These are phyloP conservation scores for Bruguiera parviflora DNA, from an alignment of 345 rosid species.

Conservation along the genomic window DNA sequence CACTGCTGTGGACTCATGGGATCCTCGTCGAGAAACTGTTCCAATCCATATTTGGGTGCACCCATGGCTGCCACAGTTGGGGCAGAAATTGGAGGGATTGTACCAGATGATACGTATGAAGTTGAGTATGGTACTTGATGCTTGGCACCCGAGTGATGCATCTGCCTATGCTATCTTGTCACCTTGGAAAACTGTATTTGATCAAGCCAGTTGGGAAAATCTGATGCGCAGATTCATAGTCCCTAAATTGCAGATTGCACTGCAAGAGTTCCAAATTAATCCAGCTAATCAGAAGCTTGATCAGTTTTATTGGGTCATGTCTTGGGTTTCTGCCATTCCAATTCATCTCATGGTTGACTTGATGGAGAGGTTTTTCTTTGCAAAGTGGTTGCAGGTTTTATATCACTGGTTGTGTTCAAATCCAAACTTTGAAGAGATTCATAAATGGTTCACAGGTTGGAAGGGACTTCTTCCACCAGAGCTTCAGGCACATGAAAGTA, in stretches of 20 bases:
- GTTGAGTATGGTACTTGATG: constrained; percentile 78
- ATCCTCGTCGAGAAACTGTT: constrained; percentile 71
- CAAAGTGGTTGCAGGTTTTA: constrained; percentile 82
- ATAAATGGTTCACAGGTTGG: constrained; percentile 80
- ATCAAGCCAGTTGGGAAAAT: constrained; percentile 80
- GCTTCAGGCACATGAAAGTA: constrained; percentile 72
- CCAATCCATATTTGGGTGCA: constrained; percentile 94
- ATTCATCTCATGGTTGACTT: constrained; percentile 83
- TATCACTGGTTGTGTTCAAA: constrained; percentile 72
- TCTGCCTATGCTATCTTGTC: constrained; percentile 83
- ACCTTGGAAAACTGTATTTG: constrained; percentile 92
- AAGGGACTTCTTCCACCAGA: constrained; percentile 73
- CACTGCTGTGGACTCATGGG: constrained; percentile 82
- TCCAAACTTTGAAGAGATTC: constrained; percentile 74
- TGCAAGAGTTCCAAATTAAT: constrained; percentile 77
- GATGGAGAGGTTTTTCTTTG: constrained; percentile 83
- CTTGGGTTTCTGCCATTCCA: constrained; percentile 84
- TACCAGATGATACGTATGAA: constrained; percentile 76
- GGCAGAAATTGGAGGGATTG: constrained; percentile 67
- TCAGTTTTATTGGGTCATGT: constrained; percentile 69
- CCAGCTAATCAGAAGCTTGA: constrained; percentile 77
- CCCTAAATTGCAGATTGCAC: constrained; percentile 81
- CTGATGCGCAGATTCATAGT: constrained; percentile 85
- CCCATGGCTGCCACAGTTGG: constrained; percentile 90
- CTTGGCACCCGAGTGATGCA: constrained; percentile 87